phyloP scores from a whole-genome alignment of 805 yeast genomes.

The Metschnikowia hibisci region DNA sequence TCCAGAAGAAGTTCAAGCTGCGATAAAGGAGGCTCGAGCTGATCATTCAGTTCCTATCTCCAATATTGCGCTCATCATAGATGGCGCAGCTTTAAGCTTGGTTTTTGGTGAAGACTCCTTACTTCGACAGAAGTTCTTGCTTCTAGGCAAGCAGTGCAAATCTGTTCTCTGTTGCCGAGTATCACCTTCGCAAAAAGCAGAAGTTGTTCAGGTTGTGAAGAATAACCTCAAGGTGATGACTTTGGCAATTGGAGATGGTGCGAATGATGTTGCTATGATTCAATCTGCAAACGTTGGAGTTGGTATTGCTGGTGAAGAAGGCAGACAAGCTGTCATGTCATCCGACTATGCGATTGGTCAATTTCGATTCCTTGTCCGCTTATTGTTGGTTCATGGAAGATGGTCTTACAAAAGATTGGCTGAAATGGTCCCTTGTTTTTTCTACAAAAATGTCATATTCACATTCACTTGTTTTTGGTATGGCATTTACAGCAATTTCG shows the following conservation, averaged over 20 bases:
- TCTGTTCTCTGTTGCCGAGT: slow-evolving; percentile 86
- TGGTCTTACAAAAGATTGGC: slow-evolving; percentile 82
- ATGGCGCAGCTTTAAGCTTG: slow-evolving; percentile 69
- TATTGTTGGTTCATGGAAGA: slow-evolving; percentile 74
- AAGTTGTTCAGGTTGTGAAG: slow-evolving; percentile 77
- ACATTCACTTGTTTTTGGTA: slow-evolving; percentile 76
- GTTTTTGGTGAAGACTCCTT: slow-evolving; percentile 41
- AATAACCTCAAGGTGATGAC: slow-evolving; percentile 76
- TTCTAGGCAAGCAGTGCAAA: slow-evolving; percentile 74
- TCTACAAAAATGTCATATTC: slow-evolving; percentile 74
- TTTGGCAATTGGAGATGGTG: slow-evolving; percentile 83
- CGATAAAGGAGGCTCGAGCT: slow-evolving; percentile 46
- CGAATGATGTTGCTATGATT: slow-evolving; percentile 88
- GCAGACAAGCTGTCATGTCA: slow-evolving; percentile 85
- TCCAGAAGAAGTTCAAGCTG: slow-evolving; percentile 37
- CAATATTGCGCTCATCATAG: slow-evolving; percentile 66
- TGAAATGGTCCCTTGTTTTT: slow-evolving; percentile 81
- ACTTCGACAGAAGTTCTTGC: slow-evolving; percentile 48
- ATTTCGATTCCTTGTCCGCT: slow-evolving; percentile 64
- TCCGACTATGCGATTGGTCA: slow-evolving; percentile 86
- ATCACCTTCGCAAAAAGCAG: slow-evolving; percentile 83
- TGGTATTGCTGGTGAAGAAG: slow-evolving; percentile 91
- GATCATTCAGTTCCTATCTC: slow-evolving; percentile 68
- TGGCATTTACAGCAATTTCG: slow-evolving; percentile 69
- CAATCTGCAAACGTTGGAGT: slow-evolving; percentile 86